Base-by-base conservation (phyloP, 2,329 filamentous ascomycete genomes). In the Triangularia verruculosa region DNA sequence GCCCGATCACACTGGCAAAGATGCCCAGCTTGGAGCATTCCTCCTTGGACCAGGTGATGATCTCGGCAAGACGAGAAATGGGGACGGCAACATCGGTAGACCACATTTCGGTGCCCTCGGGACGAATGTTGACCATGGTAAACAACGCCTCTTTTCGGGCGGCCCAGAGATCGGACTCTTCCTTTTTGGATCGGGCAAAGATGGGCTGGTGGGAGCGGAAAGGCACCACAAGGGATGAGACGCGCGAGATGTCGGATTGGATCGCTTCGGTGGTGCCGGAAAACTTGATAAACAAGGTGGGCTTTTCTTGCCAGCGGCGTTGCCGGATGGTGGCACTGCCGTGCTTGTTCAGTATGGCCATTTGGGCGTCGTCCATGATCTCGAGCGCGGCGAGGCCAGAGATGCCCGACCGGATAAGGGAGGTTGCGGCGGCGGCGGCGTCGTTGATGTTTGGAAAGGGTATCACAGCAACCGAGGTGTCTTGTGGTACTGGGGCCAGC, bases 21-120 rank as follows among this genome's bases (percentile, higher is more conserved):
- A 89, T 74, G 0, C 86, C 86, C 51, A 81, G 82, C 69, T 79
- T 77, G n/a, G 71, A 72, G 39, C 88, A 81, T 66, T 89, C 82
- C 15, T 78, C 77, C 71, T 90, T 90, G 0, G 88, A 90, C 57
- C 85, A 80, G 66, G 87, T 76, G 57, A 93, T 90, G 61, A 93
- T 89, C 68, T 90, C 86, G 1, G 90, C 86, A 66, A 94, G 77
- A 43, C 82, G 80, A 15, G 86, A 90, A 56, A 93, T 86, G 0
- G 90, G 90, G 0, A 93, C 91, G 0, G 90, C 90, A 20, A 93
- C 90, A 72, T 94, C 91, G 0, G 90, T 94, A 0, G 89, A 91
- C 90, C 90, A 93, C 25, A 92, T 84, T 68, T 89, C 84, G 1
- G 82, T 80, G 0, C 82, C 81, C 24, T 84, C 78, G 57, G 85